Base-by-base conservation (phyloP, 371 early-diverging fungal genomes). In the Rhizopus sp. region DNA sequence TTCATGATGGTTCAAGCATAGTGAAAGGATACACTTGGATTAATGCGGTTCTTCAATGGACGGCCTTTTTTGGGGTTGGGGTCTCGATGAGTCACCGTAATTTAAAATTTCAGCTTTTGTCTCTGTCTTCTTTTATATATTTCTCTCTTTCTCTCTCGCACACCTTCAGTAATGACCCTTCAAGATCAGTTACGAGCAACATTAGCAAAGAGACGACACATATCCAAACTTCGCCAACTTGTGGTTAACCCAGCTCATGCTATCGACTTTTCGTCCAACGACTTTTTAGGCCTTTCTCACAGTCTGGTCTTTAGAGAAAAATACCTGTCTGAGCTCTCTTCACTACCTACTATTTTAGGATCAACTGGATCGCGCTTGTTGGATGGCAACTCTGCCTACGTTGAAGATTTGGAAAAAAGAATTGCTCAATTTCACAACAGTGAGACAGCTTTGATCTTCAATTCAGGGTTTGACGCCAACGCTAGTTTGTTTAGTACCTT, bases 381-480 rank as follows among this genome's bases (percentile, higher is more conserved):
- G 15, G 85, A 88, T 38, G 93, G 93, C 6, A 88, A 92, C 64
- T 88, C 89, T 8, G 45, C 57, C 5, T 81, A 75, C 40, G 86
- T 86, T 0, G 75, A 82, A 35, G 59, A 68, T 23, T 72, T 93
- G 3, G 93, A 93, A 62, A 39, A 44, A 7, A 56, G 52, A 34
- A 83, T 92, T 41, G 87, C 90, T 0, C 5, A 57, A 0, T 90
- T 87, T 62, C 92, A 93, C 63, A 31, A 69, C 6, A 71, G 86
- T 1, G 77, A 80, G 31, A 55, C 80, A 0, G 91, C 89, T 3
- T 65, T 93, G 50, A 70, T 91, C 3, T 91, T 92, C 69, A 91
- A 92, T 70, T 90, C 91, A 13, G 93, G 93, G 0, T 93, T 88
- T 63, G 91, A 90, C 64, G 93, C 93, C 55, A 93, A 93, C 59